phyloP scores from a whole-genome alignment of 2,329 filamentous ascomycete species.

The Nemania abortiva region DNA sequence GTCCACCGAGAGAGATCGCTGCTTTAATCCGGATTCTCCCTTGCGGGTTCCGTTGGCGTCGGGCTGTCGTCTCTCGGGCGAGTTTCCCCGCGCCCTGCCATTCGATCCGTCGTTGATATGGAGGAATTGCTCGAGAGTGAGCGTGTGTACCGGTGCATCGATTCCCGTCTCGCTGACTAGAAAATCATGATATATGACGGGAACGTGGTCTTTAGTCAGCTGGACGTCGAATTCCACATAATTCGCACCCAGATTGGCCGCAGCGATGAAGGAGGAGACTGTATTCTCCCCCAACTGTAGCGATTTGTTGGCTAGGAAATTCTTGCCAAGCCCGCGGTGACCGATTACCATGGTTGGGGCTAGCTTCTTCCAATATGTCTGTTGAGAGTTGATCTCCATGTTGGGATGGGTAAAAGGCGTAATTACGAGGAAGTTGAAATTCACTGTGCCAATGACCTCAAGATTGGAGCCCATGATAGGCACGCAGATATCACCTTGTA shows the following conservation, averaged over 20 bases:
- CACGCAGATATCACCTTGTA: slow-evolving; percentile 92
- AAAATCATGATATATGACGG: slow-evolving; percentile 99
- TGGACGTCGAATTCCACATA: slow-evolving; percentile 89
- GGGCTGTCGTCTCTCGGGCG: slow-evolving; percentile 45
- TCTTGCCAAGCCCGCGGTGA: slow-evolving; percentile 87
- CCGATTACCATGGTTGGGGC: slow-evolving; percentile 86
- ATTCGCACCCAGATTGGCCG: slow-evolving; percentile 87
- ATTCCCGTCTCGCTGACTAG: slow-evolving; percentile 97
- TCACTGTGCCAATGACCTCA: slow-evolving; percentile 93
- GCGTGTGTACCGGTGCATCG: slow-evolving; percentile 93
- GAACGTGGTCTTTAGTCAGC: slow-evolving; percentile 97
- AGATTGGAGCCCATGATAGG: slow-evolving; percentile 87
- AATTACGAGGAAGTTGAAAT: slow-evolving; percentile 96
- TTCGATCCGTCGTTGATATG: slow-evolving; percentile 78
- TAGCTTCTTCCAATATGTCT: slow-evolving; percentile 97
- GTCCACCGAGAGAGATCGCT: slow-evolving; percentile 69
- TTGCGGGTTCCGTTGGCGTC: slow-evolving; percentile 49
- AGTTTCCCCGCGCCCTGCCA: slow-evolving; percentile 53
- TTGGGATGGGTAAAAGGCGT: slow-evolving; percentile 95
- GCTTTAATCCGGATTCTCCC: slow-evolving; percentile 52
- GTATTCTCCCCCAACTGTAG: slow-evolving; percentile 97
- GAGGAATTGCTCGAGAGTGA: slow-evolving; percentile 95
- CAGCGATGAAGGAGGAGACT: slow-evolving; percentile 93
- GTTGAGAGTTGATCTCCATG: slow-evolving; percentile 88
- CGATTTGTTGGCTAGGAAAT: slow-evolving; percentile 83